Evolutionary conservation across 2,329 filamentous ascomycete genomes (phyloP).

Genomic region (Polychaeton citri): DNA sequence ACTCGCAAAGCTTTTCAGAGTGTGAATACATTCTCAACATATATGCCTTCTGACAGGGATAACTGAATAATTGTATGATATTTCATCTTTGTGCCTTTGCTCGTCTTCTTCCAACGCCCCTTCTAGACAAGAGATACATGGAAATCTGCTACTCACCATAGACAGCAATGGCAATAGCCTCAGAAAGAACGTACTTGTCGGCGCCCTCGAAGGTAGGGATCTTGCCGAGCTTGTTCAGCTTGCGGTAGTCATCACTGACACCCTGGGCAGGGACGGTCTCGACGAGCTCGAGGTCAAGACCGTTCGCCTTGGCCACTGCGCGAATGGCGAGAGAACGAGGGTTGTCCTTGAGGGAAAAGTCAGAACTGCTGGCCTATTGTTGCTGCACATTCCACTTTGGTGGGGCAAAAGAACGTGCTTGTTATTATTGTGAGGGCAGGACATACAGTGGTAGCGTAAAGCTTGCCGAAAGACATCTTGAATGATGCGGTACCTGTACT

Average conservation of each 20-base stretch:
- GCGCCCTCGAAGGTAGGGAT: conserved; percentile 83
- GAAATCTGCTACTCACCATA: conserved; percentile 60
- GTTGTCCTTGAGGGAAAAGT: conserved; percentile 52
- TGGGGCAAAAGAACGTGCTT: not conserved
- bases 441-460: conserved; percentile 74
- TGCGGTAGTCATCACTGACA: conserved; percentile 63
- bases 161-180: conserved; percentile 90
- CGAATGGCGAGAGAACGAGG: conserved; percentile 77
- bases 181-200: conserved; percentile 80
- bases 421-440: conserved; percentile 2
- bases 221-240: conserved; percentile 78
- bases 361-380: not conserved
- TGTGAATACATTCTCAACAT: conserved; percentile 80
- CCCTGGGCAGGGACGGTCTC: conserved; percentile 52
- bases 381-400: not conserved
- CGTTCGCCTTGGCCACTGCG: conserved; percentile 95
- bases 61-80: conserved; percentile 54
- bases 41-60: conserved; percentile 91
- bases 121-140: too few species aligned
- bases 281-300: conserved; percentile 79
- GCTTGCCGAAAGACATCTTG: conserved; percentile 68
- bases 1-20: conserved; percentile 45
- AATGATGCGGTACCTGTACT: conserved; percentile 5
- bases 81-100: conserved; percentile 63
- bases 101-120: not conserved